Conservation (phyloP, 2,329 filamentous ascomycete species). For the Trichoderma cornu-damae region DNA sequence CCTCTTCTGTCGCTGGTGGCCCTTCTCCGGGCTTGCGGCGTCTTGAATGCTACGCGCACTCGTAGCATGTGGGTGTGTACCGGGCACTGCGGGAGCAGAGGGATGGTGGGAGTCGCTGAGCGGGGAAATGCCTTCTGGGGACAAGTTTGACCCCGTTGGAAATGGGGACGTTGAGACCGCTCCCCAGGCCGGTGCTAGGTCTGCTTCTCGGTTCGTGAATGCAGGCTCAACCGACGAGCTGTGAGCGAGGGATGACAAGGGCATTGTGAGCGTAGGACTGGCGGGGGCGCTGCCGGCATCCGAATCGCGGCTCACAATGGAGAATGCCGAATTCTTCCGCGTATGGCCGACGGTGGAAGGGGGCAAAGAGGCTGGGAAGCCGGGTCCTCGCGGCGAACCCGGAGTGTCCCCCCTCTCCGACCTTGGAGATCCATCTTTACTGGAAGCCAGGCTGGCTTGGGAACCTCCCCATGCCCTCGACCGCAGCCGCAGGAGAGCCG, state of each 20-base stretch:
- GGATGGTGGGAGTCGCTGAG: not conserved
- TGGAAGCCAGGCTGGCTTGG: conserved; percentile 62
- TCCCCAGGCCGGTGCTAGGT: not conserved
- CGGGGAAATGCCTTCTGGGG: conserved; percentile 2
- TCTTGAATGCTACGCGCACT: not conserved
- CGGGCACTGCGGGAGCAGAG: not conserved
- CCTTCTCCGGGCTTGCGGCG: conserved; percentile 25
- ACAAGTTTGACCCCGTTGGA: not conserved
- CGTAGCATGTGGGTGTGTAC: conserved; percentile 1
- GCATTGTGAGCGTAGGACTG: conserved; percentile 48
- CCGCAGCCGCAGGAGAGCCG: conserved; percentile 66
- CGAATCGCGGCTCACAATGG: conserved; percentile 45
- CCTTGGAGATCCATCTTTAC: conserved; percentile 46
- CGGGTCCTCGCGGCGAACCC: conserved; percentile 37
- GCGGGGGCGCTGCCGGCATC: conserved; percentile 43
- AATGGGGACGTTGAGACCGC: not conserved
- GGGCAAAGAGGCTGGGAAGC: conserved; percentile 18
- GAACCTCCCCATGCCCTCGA: conserved; percentile 77
- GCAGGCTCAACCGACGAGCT: conserved; percentile 1
- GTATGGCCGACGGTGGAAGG: conserved; percentile 31
- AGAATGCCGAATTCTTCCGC: conserved; percentile 48
- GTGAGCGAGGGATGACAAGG: conserved; percentile 26
- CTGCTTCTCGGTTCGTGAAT: not conserved
- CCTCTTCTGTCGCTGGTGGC: conserved; percentile 50
- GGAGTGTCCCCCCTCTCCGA: conserved; percentile 47